Evolutionary conservation across 768 basidiomycete species (phyloP).

Genomic region (Rhizopogon salebrosus): DNA sequence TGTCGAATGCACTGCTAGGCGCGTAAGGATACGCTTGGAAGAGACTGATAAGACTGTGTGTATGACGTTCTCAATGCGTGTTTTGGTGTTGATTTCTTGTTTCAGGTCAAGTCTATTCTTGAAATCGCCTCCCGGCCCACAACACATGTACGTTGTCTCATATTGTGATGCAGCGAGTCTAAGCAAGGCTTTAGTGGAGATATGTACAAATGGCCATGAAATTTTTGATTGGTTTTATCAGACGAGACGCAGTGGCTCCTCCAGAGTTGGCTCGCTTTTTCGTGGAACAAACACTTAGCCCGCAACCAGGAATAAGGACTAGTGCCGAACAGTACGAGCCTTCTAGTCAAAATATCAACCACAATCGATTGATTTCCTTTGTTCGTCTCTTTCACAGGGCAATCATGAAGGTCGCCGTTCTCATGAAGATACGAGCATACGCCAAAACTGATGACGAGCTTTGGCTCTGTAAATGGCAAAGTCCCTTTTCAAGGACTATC

Average conservation of each 20-base stretch:
- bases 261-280: slow-evolving; percentile 58
- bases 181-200: slow-evolving; percentile 55
- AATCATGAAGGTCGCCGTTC: slow-evolving; percentile 57
- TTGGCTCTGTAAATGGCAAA: slow-evolving; percentile 71
- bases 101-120: slow-evolving; percentile 55
- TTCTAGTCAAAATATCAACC: background rate
- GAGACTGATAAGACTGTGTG: slow-evolving; percentile 48
- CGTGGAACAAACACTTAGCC: slow-evolving; percentile 59
- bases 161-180: slow-evolving; percentile 3
- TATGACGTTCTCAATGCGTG: background rate
- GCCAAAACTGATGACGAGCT: slow-evolving; percentile 57
- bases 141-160: slow-evolving; percentile 59
- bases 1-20: slow-evolving; percentile 33
- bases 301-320: slow-evolving; percentile 64
- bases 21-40: slow-evolving; percentile 39
- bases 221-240: slow-evolving; percentile 56
- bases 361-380: background rate
- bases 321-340: slow-evolving; percentile 54
- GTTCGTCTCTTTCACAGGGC: slow-evolving; percentile 37
- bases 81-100: slow-evolving; percentile 3
- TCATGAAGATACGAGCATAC: slow-evolving; percentile 74
- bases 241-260: slow-evolving; percentile 53
- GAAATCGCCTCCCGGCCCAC: slow-evolving; percentile 53
- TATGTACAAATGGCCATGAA: slow-evolving; percentile 69
- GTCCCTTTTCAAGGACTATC: slow-evolving; percentile 49